Conservation (phyloP, 352 stramenopile species). For the Saprolegnia parasitica region DNA sequence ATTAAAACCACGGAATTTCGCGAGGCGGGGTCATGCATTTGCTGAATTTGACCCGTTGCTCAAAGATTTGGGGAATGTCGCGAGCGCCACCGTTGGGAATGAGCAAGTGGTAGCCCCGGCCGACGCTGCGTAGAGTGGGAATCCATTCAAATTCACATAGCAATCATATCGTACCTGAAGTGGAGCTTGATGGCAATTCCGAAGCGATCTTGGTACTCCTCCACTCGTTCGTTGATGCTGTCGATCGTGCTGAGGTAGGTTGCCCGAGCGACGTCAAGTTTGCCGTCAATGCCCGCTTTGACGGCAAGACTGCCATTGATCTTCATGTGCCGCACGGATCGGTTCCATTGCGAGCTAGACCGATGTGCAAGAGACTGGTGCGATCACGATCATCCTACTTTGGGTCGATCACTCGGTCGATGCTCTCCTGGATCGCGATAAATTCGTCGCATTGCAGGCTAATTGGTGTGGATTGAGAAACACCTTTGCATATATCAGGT, state of each 20-base stretch:
- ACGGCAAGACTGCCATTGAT: slow-evolving; percentile 85
- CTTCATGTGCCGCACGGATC: slow-evolving; percentile 66
- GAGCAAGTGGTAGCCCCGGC: slow-evolving; percentile 67
- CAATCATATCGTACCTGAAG: slow-evolving; percentile 56
- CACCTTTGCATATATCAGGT: neutral
- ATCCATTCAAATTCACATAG: neutral
- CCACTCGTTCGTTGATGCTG: slow-evolving; percentile 69
- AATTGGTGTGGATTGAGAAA: neutral
- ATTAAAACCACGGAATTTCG: slow-evolving; percentile 13
- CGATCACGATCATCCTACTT: slow-evolving; percentile 35
- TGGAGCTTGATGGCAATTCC: slow-evolving; percentile 60
- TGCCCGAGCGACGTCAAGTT: slow-evolving; percentile 76
- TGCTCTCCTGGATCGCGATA: slow-evolving; percentile 45
- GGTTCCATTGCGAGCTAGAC: slow-evolving; percentile 42
- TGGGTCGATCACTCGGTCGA: slow-evolving; percentile 72
- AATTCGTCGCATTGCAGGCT: slow-evolving; percentile 60
- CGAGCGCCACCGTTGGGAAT: slow-evolving; percentile 46
- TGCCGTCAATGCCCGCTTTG: slow-evolving; percentile 71
- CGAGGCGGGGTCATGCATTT: slow-evolving; percentile 40
- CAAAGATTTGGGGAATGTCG: slow-evolving; percentile 53
- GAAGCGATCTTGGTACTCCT: slow-evolving; percentile 68
- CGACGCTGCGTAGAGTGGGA: slow-evolving; percentile 33
- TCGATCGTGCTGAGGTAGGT: slow-evolving; percentile 82
- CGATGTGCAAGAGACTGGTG: slow-evolving; percentile 35
- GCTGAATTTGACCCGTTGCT: slow-evolving; percentile 59